Percentiles rank a stretch among this genome's conserved stretches.
Conservation (phyloP, 805 yeast species). For the Hanseniaspora nectarophila region DNA sequence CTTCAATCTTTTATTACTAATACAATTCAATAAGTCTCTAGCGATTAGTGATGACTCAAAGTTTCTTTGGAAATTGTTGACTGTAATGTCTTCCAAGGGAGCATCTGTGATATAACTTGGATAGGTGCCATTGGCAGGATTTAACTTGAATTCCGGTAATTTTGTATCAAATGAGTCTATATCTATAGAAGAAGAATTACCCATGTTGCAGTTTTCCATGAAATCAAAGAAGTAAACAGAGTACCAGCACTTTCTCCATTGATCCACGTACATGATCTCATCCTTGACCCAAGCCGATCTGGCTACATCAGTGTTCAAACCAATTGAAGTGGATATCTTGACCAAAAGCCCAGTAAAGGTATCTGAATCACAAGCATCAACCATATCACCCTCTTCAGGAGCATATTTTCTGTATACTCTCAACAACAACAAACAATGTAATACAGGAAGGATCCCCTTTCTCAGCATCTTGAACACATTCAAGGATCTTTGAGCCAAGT, state of each 20-base stretch:
- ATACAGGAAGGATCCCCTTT: conserved; percentile 38
- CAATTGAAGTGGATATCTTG: conserved; percentile 47
- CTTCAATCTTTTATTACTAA: conserved; percentile 33
- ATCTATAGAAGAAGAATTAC: conserved; percentile 35
- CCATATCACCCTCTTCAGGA: conserved; percentile 48
- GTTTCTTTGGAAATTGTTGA: conserved; percentile 27
- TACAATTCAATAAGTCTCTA: conserved; percentile 29
- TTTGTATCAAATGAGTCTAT: conserved; percentile 39
- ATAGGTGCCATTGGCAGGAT: conserved; percentile 22
- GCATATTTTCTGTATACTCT: conserved; percentile 39
- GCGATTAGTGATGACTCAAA: conserved; percentile 26
- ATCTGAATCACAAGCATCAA: conserved; percentile 39
- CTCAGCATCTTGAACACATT: conserved; percentile 42
- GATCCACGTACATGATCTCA: conserved; percentile 29
- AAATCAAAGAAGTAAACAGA: conserved; percentile 37
- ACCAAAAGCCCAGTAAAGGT: conserved; percentile 39
- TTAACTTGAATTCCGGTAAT: conserved; percentile 33
- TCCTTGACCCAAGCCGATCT: conserved; percentile 23
- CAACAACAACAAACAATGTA: conserved; percentile 44
- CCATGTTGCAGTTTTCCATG: conserved; percentile 36
- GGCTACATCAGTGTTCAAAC: conserved; percentile 46
- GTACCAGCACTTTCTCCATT: conserved; percentile 52
- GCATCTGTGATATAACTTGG: conserved; percentile 31
- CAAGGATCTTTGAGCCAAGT: conserved; percentile 43
- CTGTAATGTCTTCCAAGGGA: conserved; percentile 34